Percentiles rank a stretch among this genome's conserved stretches.
Conservation (phyloP, 805 yeast species). For the Zygosaccharomyces bailii region DNA sequence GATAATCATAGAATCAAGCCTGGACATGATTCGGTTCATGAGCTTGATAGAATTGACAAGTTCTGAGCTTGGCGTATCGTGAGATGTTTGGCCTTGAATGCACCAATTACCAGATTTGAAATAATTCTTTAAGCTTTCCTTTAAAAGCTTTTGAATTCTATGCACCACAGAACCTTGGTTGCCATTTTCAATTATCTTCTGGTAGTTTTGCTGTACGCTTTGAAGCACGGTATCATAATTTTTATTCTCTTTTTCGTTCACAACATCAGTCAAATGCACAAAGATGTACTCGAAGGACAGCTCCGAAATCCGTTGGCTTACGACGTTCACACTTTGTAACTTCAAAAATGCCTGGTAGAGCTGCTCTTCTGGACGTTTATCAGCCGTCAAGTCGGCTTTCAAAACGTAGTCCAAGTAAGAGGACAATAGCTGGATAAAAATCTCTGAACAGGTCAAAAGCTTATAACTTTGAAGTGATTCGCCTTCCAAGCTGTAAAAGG, state of each 20-base stretch:
- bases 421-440: conserved; percentile 27
- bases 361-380: conserved; percentile 25
- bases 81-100: conserved; percentile 1
- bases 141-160: conserved; percentile 32
- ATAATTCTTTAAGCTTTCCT: conserved; percentile 34
- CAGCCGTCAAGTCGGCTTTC: conserved; percentile 21
- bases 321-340: conserved; percentile 21
- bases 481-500: conserved; percentile 34
- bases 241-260: conserved; percentile 23
- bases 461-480: conserved; percentile 24
- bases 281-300: conserved; percentile 22
- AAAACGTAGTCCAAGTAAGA: conserved; percentile 25
- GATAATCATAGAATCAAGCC: conserved; percentile 16
- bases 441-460: conserved; percentile 27
- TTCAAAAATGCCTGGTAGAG: conserved; percentile 27
- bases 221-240: conserved; percentile 31
- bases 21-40: conserved; percentile 19
- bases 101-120: conserved; percentile 37
- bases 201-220: conserved; percentile 31
- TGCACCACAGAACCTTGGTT: conserved; percentile 32
- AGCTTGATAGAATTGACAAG: conserved; percentile 30
- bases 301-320: conserved; percentile 18
- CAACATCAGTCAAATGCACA: conserved; percentile 23
- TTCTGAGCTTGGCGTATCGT: conserved; percentile 27
- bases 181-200: conserved; percentile 25